Conservation (phyloP, 2,329 filamentous ascomycete species). For the Claviceps paspali region DNA sequence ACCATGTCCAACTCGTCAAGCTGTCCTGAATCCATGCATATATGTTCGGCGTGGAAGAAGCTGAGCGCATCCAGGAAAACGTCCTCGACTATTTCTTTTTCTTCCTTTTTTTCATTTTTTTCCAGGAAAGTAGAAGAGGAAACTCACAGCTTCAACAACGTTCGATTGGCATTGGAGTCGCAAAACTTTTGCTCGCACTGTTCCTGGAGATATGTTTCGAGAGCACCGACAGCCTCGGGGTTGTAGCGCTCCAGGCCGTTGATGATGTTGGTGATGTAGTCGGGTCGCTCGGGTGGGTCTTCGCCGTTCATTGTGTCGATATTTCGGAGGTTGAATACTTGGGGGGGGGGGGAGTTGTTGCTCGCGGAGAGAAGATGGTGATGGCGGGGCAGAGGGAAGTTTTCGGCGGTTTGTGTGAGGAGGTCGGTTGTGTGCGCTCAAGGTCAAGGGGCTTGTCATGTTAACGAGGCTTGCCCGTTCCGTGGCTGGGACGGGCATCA, state of each 20-base stretch:
- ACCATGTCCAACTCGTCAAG: too few species aligned
- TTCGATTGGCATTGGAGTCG: slow-evolving; percentile 94
- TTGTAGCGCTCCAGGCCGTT: slow-evolving; percentile 98
- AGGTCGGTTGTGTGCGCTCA: slow-evolving; percentile 23
- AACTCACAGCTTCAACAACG: slow-evolving; percentile 90
- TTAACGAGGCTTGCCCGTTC: slow-evolving; percentile 13
- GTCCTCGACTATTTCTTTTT: not conserved
- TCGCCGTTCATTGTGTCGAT: slow-evolving; percentile 50
- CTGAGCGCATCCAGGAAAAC: not conserved
- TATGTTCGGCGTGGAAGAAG: not conserved
- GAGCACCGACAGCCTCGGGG: slow-evolving; percentile 81
- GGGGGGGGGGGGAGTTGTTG: slow-evolving; percentile 7
- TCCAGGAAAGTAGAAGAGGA: not conserved
- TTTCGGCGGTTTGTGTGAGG: slow-evolving; percentile 26
- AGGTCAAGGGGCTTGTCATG: too few species aligned
- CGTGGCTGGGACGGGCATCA: slow-evolving; percentile 4
- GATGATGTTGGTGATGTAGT: slow-evolving; percentile 84
- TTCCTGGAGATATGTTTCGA: slow-evolving; percentile 86
- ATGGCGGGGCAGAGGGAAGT: slow-evolving; percentile 28
- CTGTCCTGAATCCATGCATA: too few species aligned
- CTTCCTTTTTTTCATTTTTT: not conserved
- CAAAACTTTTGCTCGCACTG: slow-evolving; percentile 92
- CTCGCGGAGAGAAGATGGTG: slow-evolving; percentile 18
- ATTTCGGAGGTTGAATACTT: slow-evolving; percentile 10
- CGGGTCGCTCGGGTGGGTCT: slow-evolving; percentile 80